Base-by-base conservation (phyloP, 148 eudicot genomes). In the Limonium bicolor region DNA sequence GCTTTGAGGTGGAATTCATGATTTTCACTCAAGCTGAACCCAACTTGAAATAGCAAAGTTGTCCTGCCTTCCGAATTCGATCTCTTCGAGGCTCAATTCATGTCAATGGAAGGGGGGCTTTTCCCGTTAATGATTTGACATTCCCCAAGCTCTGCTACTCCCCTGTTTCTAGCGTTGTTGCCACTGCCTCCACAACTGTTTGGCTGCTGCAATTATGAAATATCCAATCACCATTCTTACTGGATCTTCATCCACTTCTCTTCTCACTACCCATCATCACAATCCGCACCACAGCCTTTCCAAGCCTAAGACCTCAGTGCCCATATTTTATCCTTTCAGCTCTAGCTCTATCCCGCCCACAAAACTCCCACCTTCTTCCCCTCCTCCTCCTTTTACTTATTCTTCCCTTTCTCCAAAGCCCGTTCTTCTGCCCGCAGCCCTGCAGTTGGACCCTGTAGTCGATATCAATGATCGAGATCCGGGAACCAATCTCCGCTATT, bases 181-280 rank as follows among this genome's bases (percentile, higher is more conserved):
- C n/a, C n/a, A n/a, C n/a, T n/a, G n/a, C n/a, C n/a, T n/a, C n/a
- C n/a, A n/a, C n/a, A n/a, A n/a, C n/a, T n/a, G n/a, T n/a, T n/a
- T n/a, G n/a, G n/a, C n/a, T n/a, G 56, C 46, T 35, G 42, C 33
- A 58, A 36, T 46, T 51, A 85, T 80, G 92, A 74, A 64, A 45
- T 70, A 59, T 56, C 53, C 65, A 7, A 58, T 69, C 6, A 42
- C 71, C 53, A 68, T 63, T 48, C 38, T 68, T 20, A 43, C 48
- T 2, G 48, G 46, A 12, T 41, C 46, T 41, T 41, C 42, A 20
- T 37, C 43, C n/a, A 34, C 63, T 53, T 58, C 75, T 56, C 38
- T 55, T 17, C 11, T 50, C 42, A 27, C 59, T 52, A 68, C 44
- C 48, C 42, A 36, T 53, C 44, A 37, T 51, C 51, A 51, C 47